Evolutionary conservation across 768 basidiomycete species (phyloP).

Genomic region (Xerocomellus intermedius): DNA sequence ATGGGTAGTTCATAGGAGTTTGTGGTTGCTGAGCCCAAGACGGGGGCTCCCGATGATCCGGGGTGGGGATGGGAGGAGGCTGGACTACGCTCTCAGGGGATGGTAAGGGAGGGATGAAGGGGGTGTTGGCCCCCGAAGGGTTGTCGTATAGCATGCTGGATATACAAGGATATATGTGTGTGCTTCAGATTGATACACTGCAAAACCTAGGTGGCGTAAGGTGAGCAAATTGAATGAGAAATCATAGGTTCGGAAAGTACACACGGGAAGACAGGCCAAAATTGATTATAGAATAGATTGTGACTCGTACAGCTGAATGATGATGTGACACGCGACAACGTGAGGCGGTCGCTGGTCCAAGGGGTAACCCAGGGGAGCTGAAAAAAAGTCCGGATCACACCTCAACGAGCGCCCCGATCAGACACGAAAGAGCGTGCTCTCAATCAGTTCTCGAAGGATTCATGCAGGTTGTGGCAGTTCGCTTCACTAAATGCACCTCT

Average conservation of each 20-base stretch:
- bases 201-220: conserved; percentile 17
- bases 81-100: conserved; percentile 34
- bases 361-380: conserved; percentile 6
- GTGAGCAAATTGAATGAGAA: conserved; percentile 5
- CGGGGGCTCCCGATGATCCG: conserved; percentile 27
- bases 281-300: conserved; percentile 9
- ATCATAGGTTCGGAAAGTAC: conserved; percentile 5
- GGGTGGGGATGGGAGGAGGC: conserved; percentile 37
- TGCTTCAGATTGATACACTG: conserved; percentile 22
- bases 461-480: conserved; percentile 7
- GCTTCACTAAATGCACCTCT: neutral
- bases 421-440: conserved; percentile 1
- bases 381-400: conserved; percentile 5
- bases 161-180: conserved; percentile 24
- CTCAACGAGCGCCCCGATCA: neutral
- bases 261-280: conserved; percentile 10
- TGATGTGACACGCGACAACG: conserved; percentile 4
- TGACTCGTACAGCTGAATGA: conserved; percentile 17
- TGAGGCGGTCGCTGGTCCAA: neutral
- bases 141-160: conserved; percentile 29
- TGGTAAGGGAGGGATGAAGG: conserved; percentile 39
- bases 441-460: neutral
- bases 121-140: conserved; percentile 35
- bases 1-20: conserved; percentile 37
- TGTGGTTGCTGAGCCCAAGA: conserved; percentile 37